phyloP scores from a whole-genome alignment of 768 basidiomycete species.

The Harrya chromipes region DNA sequence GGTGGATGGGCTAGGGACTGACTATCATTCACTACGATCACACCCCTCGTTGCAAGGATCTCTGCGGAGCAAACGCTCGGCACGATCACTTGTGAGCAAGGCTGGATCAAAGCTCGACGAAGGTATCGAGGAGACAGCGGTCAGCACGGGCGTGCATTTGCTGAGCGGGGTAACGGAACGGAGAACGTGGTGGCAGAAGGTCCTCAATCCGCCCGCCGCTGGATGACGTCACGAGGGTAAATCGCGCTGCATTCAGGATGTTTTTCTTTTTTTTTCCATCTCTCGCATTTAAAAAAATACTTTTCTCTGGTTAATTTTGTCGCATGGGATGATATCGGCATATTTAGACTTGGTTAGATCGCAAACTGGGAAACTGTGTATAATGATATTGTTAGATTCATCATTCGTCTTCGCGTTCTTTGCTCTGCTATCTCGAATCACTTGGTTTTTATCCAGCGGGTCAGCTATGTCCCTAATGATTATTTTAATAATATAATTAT shows the following conservation, averaged over 20 bases:
- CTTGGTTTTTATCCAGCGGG: no score
- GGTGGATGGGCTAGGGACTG: conserved; percentile 15
- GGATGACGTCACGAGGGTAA: conserved; percentile 2
- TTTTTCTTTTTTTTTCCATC: background rate
- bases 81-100: conserved; percentile 17
- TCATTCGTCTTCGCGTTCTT: background rate
- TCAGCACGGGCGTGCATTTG: conserved; percentile 1
- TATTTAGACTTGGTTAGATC: background rate
- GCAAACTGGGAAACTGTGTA: background rate
- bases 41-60: conserved; percentile 24
- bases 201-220: conserved; percentile 18
- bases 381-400: background rate
- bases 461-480: no score
- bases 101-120: conserved; percentile 1
- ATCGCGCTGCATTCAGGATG: no score
- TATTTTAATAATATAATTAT: no score
- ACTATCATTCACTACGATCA: conserved; percentile 30
- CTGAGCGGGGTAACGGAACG: conserved; percentile 14
- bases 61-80: conserved; percentile 19
- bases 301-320: conserved; percentile 1
- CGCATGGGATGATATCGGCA: background rate
- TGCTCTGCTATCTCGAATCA: background rate
- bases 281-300: background rate
- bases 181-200: conserved; percentile 33
- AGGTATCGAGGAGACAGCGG: background rate